Conservation (phyloP, 2,329 filamentous ascomycete genomes). For the Ramichloridium luteum region DNA sequence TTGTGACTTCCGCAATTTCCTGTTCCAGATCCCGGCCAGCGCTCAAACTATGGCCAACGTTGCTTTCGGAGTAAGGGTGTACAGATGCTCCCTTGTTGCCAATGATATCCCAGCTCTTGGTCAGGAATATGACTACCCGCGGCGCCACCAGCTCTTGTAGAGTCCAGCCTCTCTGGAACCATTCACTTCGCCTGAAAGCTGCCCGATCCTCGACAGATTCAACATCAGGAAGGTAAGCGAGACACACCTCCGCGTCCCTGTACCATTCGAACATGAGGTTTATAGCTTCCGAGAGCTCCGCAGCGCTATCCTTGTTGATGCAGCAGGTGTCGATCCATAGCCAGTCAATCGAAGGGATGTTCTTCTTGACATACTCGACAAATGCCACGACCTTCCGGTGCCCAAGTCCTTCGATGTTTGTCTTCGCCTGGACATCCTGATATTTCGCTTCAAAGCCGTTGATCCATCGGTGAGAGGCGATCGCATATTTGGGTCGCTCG, state of each 20-base stretch:
- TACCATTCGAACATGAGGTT: conserved; percentile 15
- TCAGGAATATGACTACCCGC: conserved; percentile 10
- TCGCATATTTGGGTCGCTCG: conserved; percentile 5
- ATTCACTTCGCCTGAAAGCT: conserved; percentile 3
- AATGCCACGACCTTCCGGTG: conserved; percentile 8
- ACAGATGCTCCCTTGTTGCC: conserved; percentile 11
- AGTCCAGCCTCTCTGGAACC: conserved; percentile 15
- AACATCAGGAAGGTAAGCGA: conserved; percentile 12
- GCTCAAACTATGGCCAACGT: too few relatives aligned
- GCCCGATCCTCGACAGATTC: conserved; percentile 1
- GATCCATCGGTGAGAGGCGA: conserved; percentile 8
- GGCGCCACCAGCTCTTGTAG: conserved; percentile 17
- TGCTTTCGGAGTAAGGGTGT: background rate
- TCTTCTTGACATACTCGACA: conserved; percentile 1
- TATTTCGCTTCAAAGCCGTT: conserved; percentile 4
- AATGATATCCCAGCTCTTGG: conserved; percentile 13
- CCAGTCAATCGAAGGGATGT: conserved; percentile 2
- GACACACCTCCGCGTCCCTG: conserved; percentile 8
- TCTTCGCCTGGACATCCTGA: conserved; percentile 1
- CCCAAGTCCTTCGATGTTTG: conserved; percentile 1
- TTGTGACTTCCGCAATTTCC: background rate
- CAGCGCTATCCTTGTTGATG: conserved; percentile 8
- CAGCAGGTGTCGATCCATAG: conserved; percentile 10
- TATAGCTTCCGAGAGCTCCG: conserved; percentile 11
- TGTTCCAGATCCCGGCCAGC: background rate